Base-by-base conservation (phyloP, 257 asterid species). In the Gentiana macrophylla region DNA sequence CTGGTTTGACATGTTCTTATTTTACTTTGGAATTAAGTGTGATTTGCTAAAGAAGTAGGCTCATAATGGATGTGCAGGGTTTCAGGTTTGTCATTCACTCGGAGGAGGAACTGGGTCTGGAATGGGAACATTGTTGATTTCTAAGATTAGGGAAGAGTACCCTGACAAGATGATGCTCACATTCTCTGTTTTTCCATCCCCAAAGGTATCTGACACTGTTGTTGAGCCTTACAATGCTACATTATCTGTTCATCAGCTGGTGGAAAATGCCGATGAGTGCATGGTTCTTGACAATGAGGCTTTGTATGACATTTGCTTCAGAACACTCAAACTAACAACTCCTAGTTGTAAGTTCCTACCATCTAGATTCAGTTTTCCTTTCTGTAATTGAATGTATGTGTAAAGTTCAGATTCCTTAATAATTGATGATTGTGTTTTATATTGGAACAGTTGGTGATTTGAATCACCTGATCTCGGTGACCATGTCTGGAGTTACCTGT, bases 401-500 rank as follows among this genome's bases (percentile, higher is more conserved):
- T 50, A 13, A 37, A 24, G 33, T n/a, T 37, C 15, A 49, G 13
- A 49, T 10, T 50, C 8, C 50, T 37, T 48, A 50, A 49, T 49
- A 11, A 0, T 62, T 64, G 34, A 49, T 50, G 35, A 54, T 9
- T 48, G 44, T 54, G 52, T 6, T 12, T 12, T 56, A 12, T 46
- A 44, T 44, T 56, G 37, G 7, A 35, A 60, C 77, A 78, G 81
- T 78, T 68, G 84, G 84, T 50, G 84, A 78, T 35, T 64, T 78
- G 56, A 78, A 78, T 51, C 84, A 74, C 62, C 62, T 78, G 43
- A 78, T 78, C 43, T 78, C 84, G 51, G 76, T 70, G 56, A 78
- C 81, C 52, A 78, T 78, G 81, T 68, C 79, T 49, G 79, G 80
- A 37, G 84, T 78, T 4, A 78, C 81, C 43, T 78, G 84, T 52